phyloP scores from a whole-genome alignment of 2,329 filamentous ascomycete species.

The Hypoxylon sp. region DNA sequence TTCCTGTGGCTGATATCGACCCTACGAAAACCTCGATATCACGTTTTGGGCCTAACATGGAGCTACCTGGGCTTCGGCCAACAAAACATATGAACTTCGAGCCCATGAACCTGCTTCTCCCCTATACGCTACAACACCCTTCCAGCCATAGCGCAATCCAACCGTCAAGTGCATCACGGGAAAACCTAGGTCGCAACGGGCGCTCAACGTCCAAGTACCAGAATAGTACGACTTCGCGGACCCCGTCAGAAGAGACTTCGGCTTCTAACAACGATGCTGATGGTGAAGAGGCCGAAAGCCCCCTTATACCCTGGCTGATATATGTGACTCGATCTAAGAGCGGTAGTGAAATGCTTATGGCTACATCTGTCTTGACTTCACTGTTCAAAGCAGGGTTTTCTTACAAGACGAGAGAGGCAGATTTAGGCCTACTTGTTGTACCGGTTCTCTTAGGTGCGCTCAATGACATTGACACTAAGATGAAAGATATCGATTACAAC shows the following conservation, averaged over 20 bases:
- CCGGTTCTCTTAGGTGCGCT: conserved; percentile 79
- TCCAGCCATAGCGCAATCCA: conserved; percentile 64
- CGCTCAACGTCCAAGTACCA: conserved; percentile 51
- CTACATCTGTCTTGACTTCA: conserved; percentile 76
- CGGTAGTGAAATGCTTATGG: conserved; percentile 75
- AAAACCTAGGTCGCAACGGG: conserved; percentile 53
- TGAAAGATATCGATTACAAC: conserved; percentile 55
- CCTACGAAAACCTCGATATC: conserved; percentile 63
- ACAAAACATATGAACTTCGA: conserved; percentile 62
- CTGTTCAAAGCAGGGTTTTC: conserved; percentile 78
- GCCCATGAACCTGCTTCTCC: conserved; percentile 76
- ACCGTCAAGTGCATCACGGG: conserved; percentile 63
- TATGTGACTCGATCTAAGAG: conserved; percentile 70
- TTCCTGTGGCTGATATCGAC: conserved; percentile 72
- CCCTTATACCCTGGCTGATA: conserved; percentile 81
- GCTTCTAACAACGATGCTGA: conserved; percentile 54
- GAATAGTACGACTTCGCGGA: conserved; percentile 47
- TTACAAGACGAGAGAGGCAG: conserved; percentile 73
- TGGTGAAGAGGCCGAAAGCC: conserved; percentile 75
- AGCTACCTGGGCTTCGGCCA: conserved; percentile 66
- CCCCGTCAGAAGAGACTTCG: conserved; percentile 48
- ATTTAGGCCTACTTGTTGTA: conserved; percentile 76
- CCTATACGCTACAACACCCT: conserved; percentile 63
- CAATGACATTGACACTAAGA: conserved; percentile 62
- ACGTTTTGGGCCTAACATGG: conserved; percentile 65